Conservation (phyloP, 345 rosid genomes). For the Kandelia obovata region DNA sequence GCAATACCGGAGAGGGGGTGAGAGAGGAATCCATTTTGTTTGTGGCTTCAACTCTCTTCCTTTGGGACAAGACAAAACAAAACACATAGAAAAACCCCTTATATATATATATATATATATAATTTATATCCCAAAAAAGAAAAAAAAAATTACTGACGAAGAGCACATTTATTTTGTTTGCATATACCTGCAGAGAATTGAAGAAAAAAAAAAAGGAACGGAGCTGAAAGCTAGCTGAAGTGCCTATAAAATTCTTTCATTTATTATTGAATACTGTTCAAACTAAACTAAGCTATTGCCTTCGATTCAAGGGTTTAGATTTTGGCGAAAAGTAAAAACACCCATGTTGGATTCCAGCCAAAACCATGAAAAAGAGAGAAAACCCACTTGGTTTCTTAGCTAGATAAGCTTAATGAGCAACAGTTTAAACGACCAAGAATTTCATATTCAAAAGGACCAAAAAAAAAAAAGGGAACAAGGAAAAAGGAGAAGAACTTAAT, state of each 20-base stretch:
- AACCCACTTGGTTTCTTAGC: no score
- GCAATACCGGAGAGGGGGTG: background rate
- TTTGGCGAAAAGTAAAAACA: background rate
- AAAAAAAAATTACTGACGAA: no score
- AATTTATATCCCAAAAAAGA: slow-evolving; percentile 1
- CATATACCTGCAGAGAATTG: no score
- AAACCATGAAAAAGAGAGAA: no score
- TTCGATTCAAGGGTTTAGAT: background rate
- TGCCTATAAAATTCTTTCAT: no score
- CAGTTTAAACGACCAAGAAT: no score
- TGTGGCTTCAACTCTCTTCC: background rate
- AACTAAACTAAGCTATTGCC: background rate
- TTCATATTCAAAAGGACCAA: no score
- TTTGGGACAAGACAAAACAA: slow-evolving; percentile 16
- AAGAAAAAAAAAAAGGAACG: background rate
- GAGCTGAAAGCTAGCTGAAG: background rate
- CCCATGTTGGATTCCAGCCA: no score
- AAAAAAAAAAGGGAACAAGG: no score
- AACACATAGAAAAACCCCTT: slow-evolving; percentile 2
- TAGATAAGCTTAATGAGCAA: no score
- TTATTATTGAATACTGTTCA: background rate
- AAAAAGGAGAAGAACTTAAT: no score
- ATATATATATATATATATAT: background rate
- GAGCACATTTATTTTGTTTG: no score
- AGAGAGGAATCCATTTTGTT: slow-evolving; percentile 16